Base-by-base conservation (phyloP, 345 rosid genomes). In the Firmiana major region DNA sequence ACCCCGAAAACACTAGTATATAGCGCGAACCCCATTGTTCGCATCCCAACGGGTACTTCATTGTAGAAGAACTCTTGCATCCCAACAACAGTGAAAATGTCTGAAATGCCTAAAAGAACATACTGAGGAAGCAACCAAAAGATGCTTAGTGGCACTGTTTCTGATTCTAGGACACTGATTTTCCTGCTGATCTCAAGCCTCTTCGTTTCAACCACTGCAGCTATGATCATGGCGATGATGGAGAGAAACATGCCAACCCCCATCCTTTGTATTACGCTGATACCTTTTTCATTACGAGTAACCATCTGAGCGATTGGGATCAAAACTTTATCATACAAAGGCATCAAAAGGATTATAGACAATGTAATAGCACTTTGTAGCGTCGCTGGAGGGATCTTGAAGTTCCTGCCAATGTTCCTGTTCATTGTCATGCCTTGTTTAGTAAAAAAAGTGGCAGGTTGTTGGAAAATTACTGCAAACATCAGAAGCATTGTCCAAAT, bases 61-160 rank as follows among this genome's bases (percentile, higher is more conserved):
- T 86, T 84, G 80, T 95, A 95, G 79, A 95, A 95, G 80, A 93
- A 95, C 85, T 95, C 99, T 80, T 95, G 99, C 99, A 95, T 93
- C 7, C 98, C 98, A 16, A 95, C 97, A 11, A 95, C 99, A 0
- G 99, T 95, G 81, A 95, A 95, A 34, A 95, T 89, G 77, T 95
- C 99, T 16, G 98, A 88, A 48, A 93, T 83, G 5, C 99, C 99
- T 40, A 95, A 28, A 8, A 95, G 77, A 49, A 95, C 84, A 85
- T 95, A 95, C 43, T 95, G 99, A 0, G 99, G 98, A 5, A 95
- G 81, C 78, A 95, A 54, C 91, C 97, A 93, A 40, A 92, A 87
- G 71, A 95, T 95, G 88, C 94, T 92, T 22, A 91, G 66, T 0
- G 88, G 86, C 16, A 85, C 87, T 0, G 79, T 57, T 7, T 86